Conservation (phyloP, 768 basidiomycete genomes). For the Lactarius trivialis region DNA sequence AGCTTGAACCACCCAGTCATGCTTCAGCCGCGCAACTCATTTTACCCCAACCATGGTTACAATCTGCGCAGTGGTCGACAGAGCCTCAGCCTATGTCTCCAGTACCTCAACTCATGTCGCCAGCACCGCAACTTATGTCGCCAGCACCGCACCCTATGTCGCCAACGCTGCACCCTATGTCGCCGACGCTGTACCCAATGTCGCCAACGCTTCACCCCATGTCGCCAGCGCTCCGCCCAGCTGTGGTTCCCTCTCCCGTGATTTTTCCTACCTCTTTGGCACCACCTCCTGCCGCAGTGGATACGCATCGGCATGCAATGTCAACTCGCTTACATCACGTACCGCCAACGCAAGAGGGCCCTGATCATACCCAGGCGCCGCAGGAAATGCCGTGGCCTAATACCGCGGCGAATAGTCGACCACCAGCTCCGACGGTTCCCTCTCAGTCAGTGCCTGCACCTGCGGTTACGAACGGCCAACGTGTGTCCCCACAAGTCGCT, state of each 20-base stretch:
- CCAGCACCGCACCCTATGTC: not conserved
- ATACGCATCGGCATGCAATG: not conserved
- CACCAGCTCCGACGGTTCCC: not conserved
- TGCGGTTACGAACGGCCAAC: slow-evolving; percentile 4
- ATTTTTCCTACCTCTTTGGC: slow-evolving; percentile 5
- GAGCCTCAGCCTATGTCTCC: slow-evolving; percentile 11
- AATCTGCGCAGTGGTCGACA: slow-evolving; percentile 6
- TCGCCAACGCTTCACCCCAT: not conserved
- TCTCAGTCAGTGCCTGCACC: slow-evolving; percentile 6
- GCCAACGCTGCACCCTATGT: not conserved
- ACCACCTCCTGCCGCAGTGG: not conserved
- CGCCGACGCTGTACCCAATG: not conserved
- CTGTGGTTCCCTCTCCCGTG: slow-evolving; percentile 16
- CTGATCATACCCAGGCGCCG: not conserved
- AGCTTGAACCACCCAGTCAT: slow-evolving; percentile 1
- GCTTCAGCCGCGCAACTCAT: not conserved
- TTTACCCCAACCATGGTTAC: slow-evolving; percentile 9
- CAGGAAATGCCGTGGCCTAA: slow-evolving; percentile 1
- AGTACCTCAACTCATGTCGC: not conserved
- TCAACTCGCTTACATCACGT: not conserved
- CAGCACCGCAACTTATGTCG: not conserved
- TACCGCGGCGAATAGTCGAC: not conserved
- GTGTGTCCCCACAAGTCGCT: slow-evolving; percentile 3
- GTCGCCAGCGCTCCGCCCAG: not conserved
- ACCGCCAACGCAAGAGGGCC: slow-evolving; percentile 1